Percentiles rank a stretch among this genome's conserved stretches.
These are phyloP conservation scores for Fraxinus pennsylvanica DNA, from an alignment of 257 asterid species.

Conservation along the genomic window DNA sequence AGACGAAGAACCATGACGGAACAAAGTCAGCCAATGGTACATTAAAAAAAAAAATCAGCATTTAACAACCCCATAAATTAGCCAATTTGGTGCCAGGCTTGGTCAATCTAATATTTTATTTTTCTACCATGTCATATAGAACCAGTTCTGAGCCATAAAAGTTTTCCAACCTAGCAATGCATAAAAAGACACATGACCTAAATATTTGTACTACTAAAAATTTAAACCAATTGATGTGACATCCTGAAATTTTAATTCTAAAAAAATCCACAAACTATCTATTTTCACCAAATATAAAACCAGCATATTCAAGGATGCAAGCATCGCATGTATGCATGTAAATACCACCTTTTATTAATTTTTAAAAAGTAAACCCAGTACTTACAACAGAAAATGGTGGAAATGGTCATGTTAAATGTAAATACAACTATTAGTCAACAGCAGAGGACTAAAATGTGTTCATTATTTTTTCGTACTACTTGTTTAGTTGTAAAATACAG, in stretches of 20 bases:
- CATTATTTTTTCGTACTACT: background rate
- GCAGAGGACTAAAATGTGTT: background rate
- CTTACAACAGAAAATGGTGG: background rate
- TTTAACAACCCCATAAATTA: background rate
- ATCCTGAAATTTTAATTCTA: background rate
- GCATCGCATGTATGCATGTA: background rate
- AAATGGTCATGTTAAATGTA: background rate
- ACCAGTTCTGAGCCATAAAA: background rate
- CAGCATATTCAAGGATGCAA: background rate
- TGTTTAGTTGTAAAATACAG: background rate
- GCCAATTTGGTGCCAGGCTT: background rate
- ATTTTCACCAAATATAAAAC: background rate
- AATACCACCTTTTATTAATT: background rate
- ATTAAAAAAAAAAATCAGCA: background rate
- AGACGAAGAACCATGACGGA: background rate
- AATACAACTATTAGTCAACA: background rate
- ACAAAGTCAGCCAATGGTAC: background rate
- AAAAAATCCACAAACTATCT: background rate
- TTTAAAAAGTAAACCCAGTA: too few species aligned
- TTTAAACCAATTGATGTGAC: background rate
- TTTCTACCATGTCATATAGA: background rate
- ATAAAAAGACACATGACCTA: background rate
- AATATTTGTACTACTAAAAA: background rate
- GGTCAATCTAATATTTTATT: background rate
- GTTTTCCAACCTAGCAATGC: background rate